Evolutionary conservation across 345 rosid species (phyloP), one percentile per base, ranked within the genome.

Genomic region (Clausena lansium): DNA sequence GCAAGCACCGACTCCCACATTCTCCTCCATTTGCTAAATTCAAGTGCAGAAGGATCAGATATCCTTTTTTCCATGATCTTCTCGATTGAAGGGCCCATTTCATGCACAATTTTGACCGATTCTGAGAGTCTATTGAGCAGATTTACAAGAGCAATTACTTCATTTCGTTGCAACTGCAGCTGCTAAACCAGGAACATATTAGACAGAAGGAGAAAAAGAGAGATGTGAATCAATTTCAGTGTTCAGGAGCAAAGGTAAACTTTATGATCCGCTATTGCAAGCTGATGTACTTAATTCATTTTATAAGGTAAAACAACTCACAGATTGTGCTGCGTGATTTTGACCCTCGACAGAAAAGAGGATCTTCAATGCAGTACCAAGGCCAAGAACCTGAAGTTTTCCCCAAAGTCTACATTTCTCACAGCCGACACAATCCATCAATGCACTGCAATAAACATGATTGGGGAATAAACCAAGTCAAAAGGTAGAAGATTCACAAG

Each of bases 361-460:
- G 81, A 96, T 91, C 72, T 96, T 92, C 83, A 93, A 79, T 28
- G 98, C 98, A 45, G 98, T 93, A 50, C 98, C 99, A 55, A 93
- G 96, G 60, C 99, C 99, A 20, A 92, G 93, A 88, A 92, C 88
- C 88, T 95, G 99, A 83, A 95, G 98, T 77, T 95, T 95, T 73
- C 98, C 99, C 99, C 99, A 96, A 59, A 96, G 89, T 71, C 98
- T 89, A 77, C 99, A 96, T 80, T 94, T 96, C 84, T 96, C 99
- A 81, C 99, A 96, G 45, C 99, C 98, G 52, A 95, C 88, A 80
- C 99, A 95, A 84, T 96, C 97, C 98, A 96, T 96, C 78, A 94
- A 70, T 2, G 97, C 93, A 86, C 99, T 94, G 92, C 91, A 89
- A 83, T 55, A 67, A 70, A 71, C n/a, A n/a, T 35, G 11, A 52